Percentiles rank a stretch among this genome's conserved stretches.
phyloP scores from a whole-genome alignment of 2,329 filamentous ascomycete species.

The Pyrenophora graminea region DNA sequence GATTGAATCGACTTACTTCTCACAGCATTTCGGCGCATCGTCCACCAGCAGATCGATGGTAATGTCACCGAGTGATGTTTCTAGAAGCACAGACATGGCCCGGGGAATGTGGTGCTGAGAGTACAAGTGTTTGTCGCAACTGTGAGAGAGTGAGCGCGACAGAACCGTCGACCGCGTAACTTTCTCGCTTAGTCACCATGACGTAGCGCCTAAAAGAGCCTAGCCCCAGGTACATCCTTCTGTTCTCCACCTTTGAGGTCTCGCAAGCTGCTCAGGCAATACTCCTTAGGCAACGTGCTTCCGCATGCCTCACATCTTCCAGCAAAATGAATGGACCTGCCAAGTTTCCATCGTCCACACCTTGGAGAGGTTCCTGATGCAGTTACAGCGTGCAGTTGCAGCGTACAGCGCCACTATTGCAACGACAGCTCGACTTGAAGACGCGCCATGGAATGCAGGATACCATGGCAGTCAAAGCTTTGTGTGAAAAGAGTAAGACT shows the following conservation, averaged over 20 bases:
- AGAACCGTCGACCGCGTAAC: constrained; percentile 2
- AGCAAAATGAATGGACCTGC: not conserved
- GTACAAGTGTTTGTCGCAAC: constrained; percentile 27
- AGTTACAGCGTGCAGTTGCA: not conserved
- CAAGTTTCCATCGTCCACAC: not conserved
- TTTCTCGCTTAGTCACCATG: constrained; percentile 25
- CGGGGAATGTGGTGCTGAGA: constrained; percentile 17
- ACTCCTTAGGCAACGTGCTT: constrained; percentile 11
- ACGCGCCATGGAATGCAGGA: not conserved
- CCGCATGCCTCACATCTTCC: constrained; percentile 6
- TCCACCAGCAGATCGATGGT: constrained; percentile 91
- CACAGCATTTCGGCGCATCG: constrained; percentile 86
- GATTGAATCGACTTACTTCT: constrained; percentile 72
- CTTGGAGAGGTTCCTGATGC: not conserved
- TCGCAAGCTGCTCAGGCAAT: constrained; percentile 12
- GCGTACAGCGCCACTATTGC: not conserved
- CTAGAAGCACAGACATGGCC: constrained; percentile 86
- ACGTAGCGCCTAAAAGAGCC: constrained; percentile 11
- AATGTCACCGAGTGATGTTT: constrained; percentile 91
- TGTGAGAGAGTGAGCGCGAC: constrained; percentile 13
- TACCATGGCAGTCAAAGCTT: not conserved
- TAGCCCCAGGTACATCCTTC: constrained; percentile 13
- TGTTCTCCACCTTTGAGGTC: constrained; percentile 9
- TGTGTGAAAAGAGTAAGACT: not conserved
- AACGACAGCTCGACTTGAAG: constrained; percentile 3